Percentiles rank a stretch among this genome's conserved stretches.
phyloP scores from a whole-genome alignment of 305 asterid genomes.

The Fraxinus paxiana region DNA sequence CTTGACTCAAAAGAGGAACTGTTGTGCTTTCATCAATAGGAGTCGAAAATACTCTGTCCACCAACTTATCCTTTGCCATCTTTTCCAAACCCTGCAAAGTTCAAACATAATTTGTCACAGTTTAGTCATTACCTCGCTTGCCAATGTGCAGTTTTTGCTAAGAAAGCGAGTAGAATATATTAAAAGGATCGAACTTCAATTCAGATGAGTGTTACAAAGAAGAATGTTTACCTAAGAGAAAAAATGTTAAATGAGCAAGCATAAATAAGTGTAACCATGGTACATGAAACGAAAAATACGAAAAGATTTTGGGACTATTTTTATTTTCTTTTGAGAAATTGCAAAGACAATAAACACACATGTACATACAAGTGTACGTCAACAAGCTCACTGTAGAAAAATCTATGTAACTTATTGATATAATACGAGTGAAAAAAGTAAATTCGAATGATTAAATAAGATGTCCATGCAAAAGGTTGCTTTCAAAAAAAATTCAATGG shows the following conservation, averaged over 20 bases:
- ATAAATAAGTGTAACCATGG: neutral
- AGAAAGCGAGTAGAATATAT: neutral
- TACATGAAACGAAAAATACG: neutral
- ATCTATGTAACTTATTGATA: neutral
- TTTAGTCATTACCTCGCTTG: neutral
- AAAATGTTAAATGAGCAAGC: neutral
- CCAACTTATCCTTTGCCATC: neutral
- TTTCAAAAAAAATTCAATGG: neutral
- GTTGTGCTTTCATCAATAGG: constrained; percentile 28
- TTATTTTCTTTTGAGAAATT: neutral
- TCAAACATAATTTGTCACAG: neutral
- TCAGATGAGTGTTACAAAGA: neutral
- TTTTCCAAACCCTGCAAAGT: neutral
- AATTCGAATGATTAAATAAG: neutral
- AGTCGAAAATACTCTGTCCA: neutral
- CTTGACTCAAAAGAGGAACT: constrained; percentile 46
- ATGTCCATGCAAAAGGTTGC: neutral
- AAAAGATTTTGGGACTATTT: neutral
- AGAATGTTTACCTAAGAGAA: neutral
- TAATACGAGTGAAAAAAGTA: neutral
- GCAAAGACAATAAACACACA: neutral
- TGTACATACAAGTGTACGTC: neutral
- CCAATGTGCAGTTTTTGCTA: neutral
- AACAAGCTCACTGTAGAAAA: neutral
- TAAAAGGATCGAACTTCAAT: neutral